Base-by-base conservation (phyloP, 306 rosid species). In the Senna tora region DNA sequence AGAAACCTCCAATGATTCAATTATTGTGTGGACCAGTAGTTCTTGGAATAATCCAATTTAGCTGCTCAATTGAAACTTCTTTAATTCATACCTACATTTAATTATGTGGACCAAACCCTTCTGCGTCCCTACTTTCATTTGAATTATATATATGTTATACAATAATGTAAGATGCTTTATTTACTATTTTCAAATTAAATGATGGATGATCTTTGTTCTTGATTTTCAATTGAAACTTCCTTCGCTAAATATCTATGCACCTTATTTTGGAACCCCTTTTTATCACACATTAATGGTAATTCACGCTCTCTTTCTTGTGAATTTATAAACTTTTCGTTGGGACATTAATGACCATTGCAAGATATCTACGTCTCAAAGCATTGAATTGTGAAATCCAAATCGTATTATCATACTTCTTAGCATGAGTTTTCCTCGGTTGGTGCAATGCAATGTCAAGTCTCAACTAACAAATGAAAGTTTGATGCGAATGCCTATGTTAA, bases 11-110 rank as follows among this genome's bases (percentile, higher is more conserved):
- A 46, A 52, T 54, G 60, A 79, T 50, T 56, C 71, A 55, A 57
- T 72, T 67, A 76, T 52, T 73, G 11, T 51, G 47, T 50, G 76
- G 72, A 47, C 73, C 81, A 58, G 9, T 55, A 58, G 9, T 55
- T 36, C 51, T 9, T 36, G 28, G 21, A 62, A n/a, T n/a, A 69
- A 46, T 70, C 45, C 73, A 56, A 55, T 70, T 34, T 47, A 46
- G 65, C 74, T 22, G 15, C 25, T 58, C 56, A 52, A 17, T 25
- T 51, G 20, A 15, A 38, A 20, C 14, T 17, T 69, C 59, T 64
- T 39, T 65, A 39, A 20, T 15, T 32, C 63, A 74, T 21, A 50
- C 62, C 45, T 21, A 58, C 78, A 53, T 66, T 75, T 65, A 53
- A 60, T 45, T 39, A 62, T 55, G 59, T 30, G 43, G 65, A 38